Evolutionary conservation across 2,329 filamentous ascomycete species (phyloP), one percentile per base, ranked within the genome.

Genomic region (Aspergillus tubingensis): DNA sequence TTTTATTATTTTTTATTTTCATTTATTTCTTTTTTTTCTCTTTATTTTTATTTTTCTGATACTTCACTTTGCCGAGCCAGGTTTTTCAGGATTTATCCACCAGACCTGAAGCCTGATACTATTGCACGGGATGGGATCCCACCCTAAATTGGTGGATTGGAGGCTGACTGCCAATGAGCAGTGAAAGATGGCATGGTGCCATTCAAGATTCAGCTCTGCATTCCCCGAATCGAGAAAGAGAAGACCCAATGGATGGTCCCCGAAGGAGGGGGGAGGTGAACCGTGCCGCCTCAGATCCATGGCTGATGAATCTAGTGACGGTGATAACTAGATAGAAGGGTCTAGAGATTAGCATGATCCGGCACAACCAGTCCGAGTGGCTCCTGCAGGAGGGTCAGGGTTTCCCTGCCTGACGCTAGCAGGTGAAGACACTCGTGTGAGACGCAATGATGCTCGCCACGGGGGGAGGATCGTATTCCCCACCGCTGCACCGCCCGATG

Each of bases 101-200:
- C 39, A 30, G 56, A 38, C 39, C 30, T 52, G 15, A 49, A 15
- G 13, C 50, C 55, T 58, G 44, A 57, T 44, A 62, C 60, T 44
- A 61, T 61, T 25, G 43, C 44, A 49, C 57, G 59, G 59, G 54
- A 55, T 30, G 11, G 36, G 38, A 52, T 55, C 60, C 58, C 55
- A 52, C 39, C 53, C 54, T 61, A 63, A 53, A 52, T 54, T 38
- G 23, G 38, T 55, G 32, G 32, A 36, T 36, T 36, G 5, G 32
- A 13, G 11, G 32, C 32, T 5, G 32, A 36, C 62, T 67, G 53
- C 66, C 65, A 68, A 69, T 69, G 62, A 64, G 49, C 55, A 58
- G 25, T 19, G 49, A 36, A 48, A 43, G 25, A 58, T 54, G 36
- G 53, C 64, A 59, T 62, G 43, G 60, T 57, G 53, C 13, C 57